Base-by-base conservation (phyloP, 2,329 filamentous ascomycete species). In the Fusarium ramigenum region DNA sequence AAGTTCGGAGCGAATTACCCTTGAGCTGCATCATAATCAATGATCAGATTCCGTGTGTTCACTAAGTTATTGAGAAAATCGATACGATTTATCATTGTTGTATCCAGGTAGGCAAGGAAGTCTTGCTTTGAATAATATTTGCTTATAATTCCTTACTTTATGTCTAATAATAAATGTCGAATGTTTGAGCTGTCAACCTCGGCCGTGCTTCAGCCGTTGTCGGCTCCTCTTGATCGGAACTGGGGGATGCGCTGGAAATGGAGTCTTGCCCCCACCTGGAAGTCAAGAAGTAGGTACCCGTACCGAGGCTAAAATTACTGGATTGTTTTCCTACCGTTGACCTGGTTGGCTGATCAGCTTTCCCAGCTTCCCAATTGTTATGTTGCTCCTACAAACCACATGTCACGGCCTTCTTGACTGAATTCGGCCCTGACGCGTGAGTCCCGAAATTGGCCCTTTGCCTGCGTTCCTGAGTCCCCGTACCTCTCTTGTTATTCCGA, bases 371-470 rank as follows among this genome's bases (percentile, higher is more conserved):
- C 42, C 21, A 43, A 44, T 65, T 69, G 63, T 58, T 75, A 65
- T 56, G 60, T 61, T 57, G 43, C 56, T 60, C 59, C 60, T 72
- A 54, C 59, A 70, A 63, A 64, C 75, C 75, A 78, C 76, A 78
- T 78, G 76, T 76, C 75, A 78, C 75, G 73, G 65, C 58, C 61
- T 66, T 63, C 54, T 69, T 72, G 50, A 67, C 66, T 69, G 63
- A 78, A 66, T 72, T 74, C 73, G 62, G 70, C 69, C 69, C 73
- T 70, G 75, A 78, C 75, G 76, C 76, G 75, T 75, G 76, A 74
- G 69, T 69, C 54, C 60, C 70, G 69, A 73, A 47, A 63, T 73
- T 58, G 47, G 25, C 47, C 39, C 70, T 66, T 69, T 56, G 39
- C 65, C 63, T 66, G 59, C 71, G 57, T 63, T 62, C 66, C 40